Conservation (phyloP, 2,329 filamentous ascomycete species). For the Aspergillus ibericus region DNA sequence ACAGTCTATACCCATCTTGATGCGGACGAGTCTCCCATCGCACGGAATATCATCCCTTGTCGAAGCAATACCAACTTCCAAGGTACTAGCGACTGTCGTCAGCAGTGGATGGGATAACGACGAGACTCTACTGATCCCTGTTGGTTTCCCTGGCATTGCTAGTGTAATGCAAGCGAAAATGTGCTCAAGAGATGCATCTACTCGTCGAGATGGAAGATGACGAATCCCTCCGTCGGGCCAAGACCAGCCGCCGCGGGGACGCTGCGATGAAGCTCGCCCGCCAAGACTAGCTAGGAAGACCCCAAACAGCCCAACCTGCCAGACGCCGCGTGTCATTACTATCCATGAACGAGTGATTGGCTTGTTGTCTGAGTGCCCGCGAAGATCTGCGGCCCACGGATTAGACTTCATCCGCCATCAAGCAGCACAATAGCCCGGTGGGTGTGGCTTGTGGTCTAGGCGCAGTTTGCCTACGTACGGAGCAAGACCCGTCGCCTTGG, state of each 20-base stretch:
- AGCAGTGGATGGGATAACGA: background rate
- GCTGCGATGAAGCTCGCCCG: slow-evolving; percentile 4
- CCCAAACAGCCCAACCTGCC: background rate
- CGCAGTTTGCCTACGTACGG: background rate
- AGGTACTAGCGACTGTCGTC: background rate
- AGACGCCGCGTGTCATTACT: slow-evolving; percentile 4
- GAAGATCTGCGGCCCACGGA: background rate
- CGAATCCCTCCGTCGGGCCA: slow-evolving; percentile 1
- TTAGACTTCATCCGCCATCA: background rate
- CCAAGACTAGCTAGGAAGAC: background rate
- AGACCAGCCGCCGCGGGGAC: background rate
- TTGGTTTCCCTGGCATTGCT: background rate
- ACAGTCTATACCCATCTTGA: background rate
- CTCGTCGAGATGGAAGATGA: background rate
- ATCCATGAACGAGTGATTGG: background rate
- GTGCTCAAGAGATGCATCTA: background rate
- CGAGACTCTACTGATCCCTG: background rate
- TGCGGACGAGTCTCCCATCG: background rate
- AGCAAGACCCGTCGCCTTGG: background rate
- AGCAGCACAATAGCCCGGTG: background rate
- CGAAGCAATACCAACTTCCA: background rate
- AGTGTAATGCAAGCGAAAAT: background rate
- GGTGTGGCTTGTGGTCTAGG: background rate
- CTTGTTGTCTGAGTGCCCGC: background rate
- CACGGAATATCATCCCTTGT: background rate